phyloP scores from a whole-genome alignment of 352 stramenopile genomes.

The Phytophthora pisi region DNA sequence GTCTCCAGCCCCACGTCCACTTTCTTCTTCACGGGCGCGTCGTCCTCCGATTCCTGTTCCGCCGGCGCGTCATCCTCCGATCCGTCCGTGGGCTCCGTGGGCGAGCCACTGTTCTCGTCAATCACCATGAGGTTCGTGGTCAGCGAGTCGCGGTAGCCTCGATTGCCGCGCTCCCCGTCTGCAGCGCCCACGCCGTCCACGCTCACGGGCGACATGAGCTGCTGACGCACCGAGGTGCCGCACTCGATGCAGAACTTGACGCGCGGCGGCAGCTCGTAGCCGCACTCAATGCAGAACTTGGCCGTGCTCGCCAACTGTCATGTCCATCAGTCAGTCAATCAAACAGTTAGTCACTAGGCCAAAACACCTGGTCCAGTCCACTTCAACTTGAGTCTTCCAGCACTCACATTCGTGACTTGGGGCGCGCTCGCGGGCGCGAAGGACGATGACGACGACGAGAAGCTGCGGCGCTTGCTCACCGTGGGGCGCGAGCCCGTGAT shows the following conservation, averaged over 20 bases:
- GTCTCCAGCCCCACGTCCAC: conserved; percentile 23
- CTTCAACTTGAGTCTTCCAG: conserved; percentile 21
- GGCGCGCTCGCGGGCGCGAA: conserved; percentile 41
- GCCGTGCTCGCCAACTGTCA: conserved; percentile 59
- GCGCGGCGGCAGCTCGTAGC: conserved; percentile 71
- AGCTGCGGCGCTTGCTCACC: conserved; percentile 68
- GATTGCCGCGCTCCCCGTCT: conserved; percentile 40
- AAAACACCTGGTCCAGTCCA: conserved; percentile 17
- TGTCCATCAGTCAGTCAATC: too few species aligned
- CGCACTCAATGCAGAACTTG: conserved; percentile 88
- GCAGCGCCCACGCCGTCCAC: conserved; percentile 28
- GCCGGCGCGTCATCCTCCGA: conserved; percentile 59
- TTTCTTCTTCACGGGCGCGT: conserved; percentile 30
- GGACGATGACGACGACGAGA: conserved; percentile 41
- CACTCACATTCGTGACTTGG: conserved; percentile 57
- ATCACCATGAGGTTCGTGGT: conserved; percentile 66
- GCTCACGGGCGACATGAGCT: conserved; percentile 58
- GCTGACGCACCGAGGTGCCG: conserved; percentile 64
- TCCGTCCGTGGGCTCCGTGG: conserved; percentile 58
- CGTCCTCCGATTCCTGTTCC: conserved; percentile 45
- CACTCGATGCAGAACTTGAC: conserved; percentile 91
- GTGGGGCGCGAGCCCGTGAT: conserved; percentile 53
- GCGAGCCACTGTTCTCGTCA: conserved; percentile 69
- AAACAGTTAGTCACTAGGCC: conserved; percentile 5
- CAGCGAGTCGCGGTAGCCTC: conserved; percentile 51